A percentile compares a stretch with the other conserved stretches of the same genome.
These are phyloP conservation scores for Vicia villosa DNA, from an alignment of 306 rosid genomes.

Conservation along the genomic window DNA sequence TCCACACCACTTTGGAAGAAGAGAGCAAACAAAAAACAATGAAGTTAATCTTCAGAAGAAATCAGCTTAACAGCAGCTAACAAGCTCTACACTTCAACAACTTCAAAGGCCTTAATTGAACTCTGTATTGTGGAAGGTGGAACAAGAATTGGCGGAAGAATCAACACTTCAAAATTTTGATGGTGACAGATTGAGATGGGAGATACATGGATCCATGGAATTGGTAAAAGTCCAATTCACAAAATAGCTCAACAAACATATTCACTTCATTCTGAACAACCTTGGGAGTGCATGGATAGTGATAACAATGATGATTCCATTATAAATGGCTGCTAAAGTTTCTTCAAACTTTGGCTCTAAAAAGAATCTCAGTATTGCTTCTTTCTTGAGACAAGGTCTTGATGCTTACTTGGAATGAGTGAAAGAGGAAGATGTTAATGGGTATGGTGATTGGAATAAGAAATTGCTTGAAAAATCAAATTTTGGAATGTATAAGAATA, in stretches of 20 bases:
- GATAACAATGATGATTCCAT: constrained; percentile 51
- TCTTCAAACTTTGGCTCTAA: constrained; percentile 26
- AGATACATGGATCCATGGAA: constrained; percentile 99
- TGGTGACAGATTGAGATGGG: constrained; percentile 95
- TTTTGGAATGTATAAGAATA: constrained; percentile 74
- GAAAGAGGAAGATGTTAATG: constrained; percentile 46
- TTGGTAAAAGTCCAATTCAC: constrained; percentile 80
- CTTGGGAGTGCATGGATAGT: constrained; percentile 97
- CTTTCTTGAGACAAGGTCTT: constrained; percentile 65
- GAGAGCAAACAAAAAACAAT: no score
- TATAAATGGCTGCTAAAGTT: constrained; percentile 50
- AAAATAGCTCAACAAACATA: constrained; percentile 68
- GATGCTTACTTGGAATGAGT: constrained; percentile 54
- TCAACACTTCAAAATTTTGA: constrained; percentile 89
- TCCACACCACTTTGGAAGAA: no score
- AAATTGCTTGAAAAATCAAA: constrained; percentile 63
- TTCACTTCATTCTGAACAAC: constrained; percentile 76
- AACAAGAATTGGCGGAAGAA: constrained; percentile 85
- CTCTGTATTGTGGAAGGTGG: constrained; percentile 85
- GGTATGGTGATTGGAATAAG: constrained; percentile 64
- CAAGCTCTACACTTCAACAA: constrained; percentile 67
- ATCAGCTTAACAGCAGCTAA: constrained; percentile 74
- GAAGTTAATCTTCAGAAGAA: no score
- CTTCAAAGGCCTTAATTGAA: constrained; percentile 63
- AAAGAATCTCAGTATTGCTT: constrained; percentile 62